Percentiles rank a stretch among this genome's conserved stretches.
Conservation (phyloP, 202 grass and related monocot genomes). For the Saccharum hybrid region DNA sequence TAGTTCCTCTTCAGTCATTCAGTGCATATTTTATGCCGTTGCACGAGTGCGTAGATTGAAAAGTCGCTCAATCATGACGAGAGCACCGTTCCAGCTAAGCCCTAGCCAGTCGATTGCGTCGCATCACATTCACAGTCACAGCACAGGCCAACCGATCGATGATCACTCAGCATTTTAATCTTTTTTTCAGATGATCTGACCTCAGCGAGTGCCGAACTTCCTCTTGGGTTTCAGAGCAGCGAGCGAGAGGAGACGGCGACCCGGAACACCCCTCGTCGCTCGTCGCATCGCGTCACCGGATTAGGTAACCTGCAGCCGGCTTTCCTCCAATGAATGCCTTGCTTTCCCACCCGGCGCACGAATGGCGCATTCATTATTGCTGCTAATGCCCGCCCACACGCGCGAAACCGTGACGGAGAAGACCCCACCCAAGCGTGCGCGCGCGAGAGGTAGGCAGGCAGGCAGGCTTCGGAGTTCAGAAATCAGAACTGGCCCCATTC, state of each 20-base stretch:
- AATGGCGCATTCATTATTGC: slow-evolving; percentile 24
- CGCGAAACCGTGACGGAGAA: not conserved
- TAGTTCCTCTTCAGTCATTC: not conserved
- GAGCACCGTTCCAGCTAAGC: not conserved
- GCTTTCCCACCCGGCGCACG: slow-evolving; percentile 37
- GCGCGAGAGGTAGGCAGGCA: not conserved
- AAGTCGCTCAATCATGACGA: slow-evolving; percentile 37
- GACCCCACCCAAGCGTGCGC: not conserved
- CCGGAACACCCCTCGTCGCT: not conserved
- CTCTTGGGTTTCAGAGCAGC: not conserved
- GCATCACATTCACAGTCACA: not conserved
- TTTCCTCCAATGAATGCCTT: slow-evolving; percentile 49
- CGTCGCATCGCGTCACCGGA: slow-evolving; percentile 22
- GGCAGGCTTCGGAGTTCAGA: not conserved
- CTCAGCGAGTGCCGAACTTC: slow-evolving; percentile 35
- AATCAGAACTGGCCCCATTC: not conserved
- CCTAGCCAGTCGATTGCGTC: not conserved
- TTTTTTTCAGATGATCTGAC: not conserved
- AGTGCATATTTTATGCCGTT: slow-evolving; percentile 7
- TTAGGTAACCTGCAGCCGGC: slow-evolving; percentile 44
- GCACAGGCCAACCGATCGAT: too few relatives aligned
- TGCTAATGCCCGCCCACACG: not conserved
- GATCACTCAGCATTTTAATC: not conserved
- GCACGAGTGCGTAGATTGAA: slow-evolving; percentile 13
- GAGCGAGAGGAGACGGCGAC: not conserved